Base-by-base conservation (phyloP, 345 rosid species). In the Geranium rotundifolium region DNA sequence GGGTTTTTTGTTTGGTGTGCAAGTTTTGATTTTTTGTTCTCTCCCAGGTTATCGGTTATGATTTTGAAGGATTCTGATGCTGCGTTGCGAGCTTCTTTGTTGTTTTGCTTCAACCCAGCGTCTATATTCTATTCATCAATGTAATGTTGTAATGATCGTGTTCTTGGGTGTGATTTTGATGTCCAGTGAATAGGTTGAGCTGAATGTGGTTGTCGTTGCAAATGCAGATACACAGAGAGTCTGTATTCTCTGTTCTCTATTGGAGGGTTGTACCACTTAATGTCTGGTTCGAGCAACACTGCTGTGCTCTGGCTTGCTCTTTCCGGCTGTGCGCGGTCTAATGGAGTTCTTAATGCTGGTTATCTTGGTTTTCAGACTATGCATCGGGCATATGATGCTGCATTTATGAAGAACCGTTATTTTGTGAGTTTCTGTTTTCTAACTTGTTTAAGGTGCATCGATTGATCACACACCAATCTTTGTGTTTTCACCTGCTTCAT, bases 321-420 rank as follows among this genome's bases (percentile, higher is more conserved):
- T 62, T 93, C 97, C 65, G 82, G 88, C 54, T 81, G 79, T 83
- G 92, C 98, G 75, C 85, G 98, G 77, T 87, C 99, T 50, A 92
- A 92, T 67, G 99, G 99, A 68, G 78, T 90, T 76, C 81, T 92
- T 63, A 84, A 90, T 81, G 96, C 99, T 73, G 97, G 97, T 67
- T 92, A 87, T 74, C 67, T 84, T 62, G 82, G 97, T 81, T 87
- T 87, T 76, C 90, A 84, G 84, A 81, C 90, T 0, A 86, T 92
- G 88, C 89, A 85, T 75, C 81, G 46, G 69, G 85, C 75, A 63
- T 87, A 84, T 72, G 82, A 83, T 69, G 91, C 91, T 64, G 56
- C 73, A 4, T 71, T 79, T 57, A 2, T 73, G 65, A 83, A 73
- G 73, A 85, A 69, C 68, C 74, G 71, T 15, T 18, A 65, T 76